Percentiles rank a stretch among this genome's conserved stretches.
phyloP scores from a whole-genome alignment of 1,284 basidiomycete species.

The Rhodotorula sp. region DNA sequence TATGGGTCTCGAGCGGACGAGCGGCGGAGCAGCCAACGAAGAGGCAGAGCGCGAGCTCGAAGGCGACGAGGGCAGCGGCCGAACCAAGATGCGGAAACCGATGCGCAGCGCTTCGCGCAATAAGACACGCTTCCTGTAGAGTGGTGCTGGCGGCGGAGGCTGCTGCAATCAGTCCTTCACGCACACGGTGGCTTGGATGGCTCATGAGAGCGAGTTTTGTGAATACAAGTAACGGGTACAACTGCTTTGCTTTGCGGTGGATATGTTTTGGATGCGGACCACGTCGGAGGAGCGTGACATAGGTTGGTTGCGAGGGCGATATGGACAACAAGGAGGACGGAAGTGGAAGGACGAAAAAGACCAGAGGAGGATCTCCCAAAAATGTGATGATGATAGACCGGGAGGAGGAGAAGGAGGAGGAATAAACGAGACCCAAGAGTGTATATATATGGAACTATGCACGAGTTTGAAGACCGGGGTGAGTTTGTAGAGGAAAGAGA shows the following conservation, averaged over 20 bases:
- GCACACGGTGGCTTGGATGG: not conserved
- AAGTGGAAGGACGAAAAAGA: not conserved
- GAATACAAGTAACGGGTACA: not conserved
- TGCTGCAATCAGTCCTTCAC: not conserved
- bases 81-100: conserved; percentile 35
- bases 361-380: not conserved
- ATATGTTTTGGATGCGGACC: not conserved
- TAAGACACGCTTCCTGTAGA: conserved; percentile 30
- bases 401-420: not conserved
- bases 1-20: conserved; percentile 76
- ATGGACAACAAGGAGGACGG: not conserved
- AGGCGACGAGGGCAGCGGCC: conserved; percentile 34
- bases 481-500: not conserved
- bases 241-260: not conserved
- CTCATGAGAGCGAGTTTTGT: not conserved
- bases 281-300: not conserved
- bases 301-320: not conserved
- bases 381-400: not conserved
- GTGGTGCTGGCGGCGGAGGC: too few species aligned
- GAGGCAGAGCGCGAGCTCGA: conserved; percentile 27
- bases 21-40: conserved; percentile 35
- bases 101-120: conserved; percentile 28
- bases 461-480: too few species aligned
- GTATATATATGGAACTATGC: not conserved
- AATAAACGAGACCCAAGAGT: not conserved